A percentile compares a stretch with the other conserved stretches of the same genome.
Conservation (phyloP, 164 flowering plant genomes). For the Warburgia ugandensis region DNA sequence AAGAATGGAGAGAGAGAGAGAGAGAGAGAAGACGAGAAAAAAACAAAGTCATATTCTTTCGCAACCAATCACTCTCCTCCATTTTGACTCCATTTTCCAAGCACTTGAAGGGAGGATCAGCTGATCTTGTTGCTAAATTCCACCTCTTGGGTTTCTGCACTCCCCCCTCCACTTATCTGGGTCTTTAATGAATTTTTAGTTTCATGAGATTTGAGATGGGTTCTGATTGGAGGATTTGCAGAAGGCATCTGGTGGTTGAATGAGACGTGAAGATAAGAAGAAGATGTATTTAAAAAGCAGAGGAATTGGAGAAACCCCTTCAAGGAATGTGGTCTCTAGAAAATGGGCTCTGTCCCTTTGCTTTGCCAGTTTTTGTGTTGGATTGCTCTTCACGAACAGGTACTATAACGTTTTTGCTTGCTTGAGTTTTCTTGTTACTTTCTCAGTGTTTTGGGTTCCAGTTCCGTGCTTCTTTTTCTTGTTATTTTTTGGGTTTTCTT, state of each 20-base stretch:
- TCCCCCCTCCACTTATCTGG: too few relatives aligned
- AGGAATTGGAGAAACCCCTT: conserved; percentile 26
- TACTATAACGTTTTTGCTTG: conserved; percentile 14
- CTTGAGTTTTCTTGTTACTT: not conserved
- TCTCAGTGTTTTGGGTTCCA: not conserved
- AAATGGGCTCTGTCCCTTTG: conserved; percentile 52
- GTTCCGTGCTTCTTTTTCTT: not conserved
- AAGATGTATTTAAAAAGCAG: conserved; percentile 48
- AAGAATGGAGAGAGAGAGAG: too few relatives aligned
- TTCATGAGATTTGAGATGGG: too few relatives aligned
- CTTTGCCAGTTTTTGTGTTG: conserved; percentile 60
- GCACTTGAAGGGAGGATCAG: too few relatives aligned
- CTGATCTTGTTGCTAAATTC: too few relatives aligned
- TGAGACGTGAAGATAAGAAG: conserved; percentile 3
- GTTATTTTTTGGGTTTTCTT: too few relatives aligned
- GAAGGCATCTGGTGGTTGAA: not conserved
- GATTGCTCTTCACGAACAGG: conserved; percentile 72
- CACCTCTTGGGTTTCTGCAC: too few relatives aligned
- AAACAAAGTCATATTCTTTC: too few relatives aligned
- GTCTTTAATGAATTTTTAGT: too few relatives aligned
- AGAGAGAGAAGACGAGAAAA: too few relatives aligned
- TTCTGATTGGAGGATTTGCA: conserved; percentile 3
- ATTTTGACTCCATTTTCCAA: too few relatives aligned
- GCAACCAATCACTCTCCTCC: too few relatives aligned
- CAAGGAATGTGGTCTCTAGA: conserved; percentile 32